Percentiles rank a stretch among this genome's conserved stretches.
These are phyloP conservation scores for Petunia secreta DNA, from an alignment of 257 asterid genomes.

Conservation along the genomic window DNA sequence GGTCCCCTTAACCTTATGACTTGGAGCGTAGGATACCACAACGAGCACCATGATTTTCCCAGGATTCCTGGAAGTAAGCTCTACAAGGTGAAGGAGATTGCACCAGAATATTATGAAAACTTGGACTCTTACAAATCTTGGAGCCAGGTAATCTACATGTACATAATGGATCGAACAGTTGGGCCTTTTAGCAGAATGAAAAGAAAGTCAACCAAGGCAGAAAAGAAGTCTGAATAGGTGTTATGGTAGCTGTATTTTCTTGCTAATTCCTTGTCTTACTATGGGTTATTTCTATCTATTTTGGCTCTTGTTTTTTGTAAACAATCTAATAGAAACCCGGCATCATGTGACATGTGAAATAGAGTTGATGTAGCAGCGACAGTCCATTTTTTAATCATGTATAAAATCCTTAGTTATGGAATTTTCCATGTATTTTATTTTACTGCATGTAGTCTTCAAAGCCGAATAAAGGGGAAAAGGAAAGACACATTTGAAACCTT, in stretches of 20 bases:
- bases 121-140: conserved; percentile 74
- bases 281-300: neutral
- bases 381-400: conserved; percentile 6
- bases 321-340: conserved; percentile 20
- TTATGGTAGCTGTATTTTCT: neutral
- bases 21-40: conserved; percentile 92
- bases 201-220: conserved; percentile 55
- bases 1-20: conserved; percentile 89
- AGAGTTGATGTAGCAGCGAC: conserved; percentile 22
- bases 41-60: conserved; percentile 97
- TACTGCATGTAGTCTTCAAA: neutral
- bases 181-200: conserved; percentile 96
- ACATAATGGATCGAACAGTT: conserved; percentile 69
- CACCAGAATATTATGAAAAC: conserved; percentile 71
- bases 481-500: conserved; percentile 5
- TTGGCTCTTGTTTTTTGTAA: neutral
- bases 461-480: neutral
- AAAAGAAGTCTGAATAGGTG: conserved; percentile 54
- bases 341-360: conserved; percentile 26
- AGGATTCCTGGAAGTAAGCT: conserved; percentile 91
- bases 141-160: conserved; percentile 91
- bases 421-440: neutral
- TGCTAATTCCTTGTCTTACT: neutral
- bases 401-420: neutral
- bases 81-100: conserved; percentile 90